A percentile compares a stretch with the other conserved stretches of the same genome.
These are phyloP conservation scores for Suillus brevipes DNA, from an alignment of 768 basidiomycete genomes.

Conservation along the genomic window DNA sequence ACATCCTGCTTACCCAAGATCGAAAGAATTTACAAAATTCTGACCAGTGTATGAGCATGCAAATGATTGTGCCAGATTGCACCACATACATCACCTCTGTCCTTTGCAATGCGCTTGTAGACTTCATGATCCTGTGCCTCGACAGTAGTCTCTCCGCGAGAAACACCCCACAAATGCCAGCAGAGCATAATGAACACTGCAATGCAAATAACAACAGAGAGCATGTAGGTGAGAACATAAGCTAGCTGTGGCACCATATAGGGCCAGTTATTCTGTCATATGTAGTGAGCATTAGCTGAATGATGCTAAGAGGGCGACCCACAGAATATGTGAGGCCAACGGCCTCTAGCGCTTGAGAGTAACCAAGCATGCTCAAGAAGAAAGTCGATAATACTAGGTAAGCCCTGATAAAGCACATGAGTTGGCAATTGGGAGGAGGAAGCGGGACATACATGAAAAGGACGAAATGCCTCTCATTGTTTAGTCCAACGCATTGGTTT, in stretches of 20 bases:
- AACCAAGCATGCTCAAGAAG: constrained; percentile 65
- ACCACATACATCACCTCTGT: constrained; percentile 62
- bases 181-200: constrained; percentile 70
- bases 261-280: constrained; percentile 46
- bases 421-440: background rate
- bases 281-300: background rate
- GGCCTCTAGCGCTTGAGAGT: constrained; percentile 53
- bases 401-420: constrained; percentile 45
- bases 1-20: constrained; percentile 63
- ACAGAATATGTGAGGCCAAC: constrained; percentile 55
- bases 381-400: constrained; percentile 78
- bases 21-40: constrained; percentile 89
- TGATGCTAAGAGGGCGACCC: constrained; percentile 12
- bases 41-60: constrained; percentile 26
- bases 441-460: constrained; percentile 76
- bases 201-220: constrained; percentile 72
- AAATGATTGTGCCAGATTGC: background rate
- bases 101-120: constrained; percentile 68
- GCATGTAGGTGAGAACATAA: constrained; percentile 76
- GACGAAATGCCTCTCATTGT: constrained; percentile 95
- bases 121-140: constrained; percentile 86
- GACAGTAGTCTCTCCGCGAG: constrained; percentile 81
- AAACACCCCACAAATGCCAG: constrained; percentile 74
- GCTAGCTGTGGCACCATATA: constrained; percentile 64
- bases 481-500: constrained; percentile 94